phyloP scores from a whole-genome alignment of 192 early-diverging fungal genomes.

The Entomortierella lignicola region DNA sequence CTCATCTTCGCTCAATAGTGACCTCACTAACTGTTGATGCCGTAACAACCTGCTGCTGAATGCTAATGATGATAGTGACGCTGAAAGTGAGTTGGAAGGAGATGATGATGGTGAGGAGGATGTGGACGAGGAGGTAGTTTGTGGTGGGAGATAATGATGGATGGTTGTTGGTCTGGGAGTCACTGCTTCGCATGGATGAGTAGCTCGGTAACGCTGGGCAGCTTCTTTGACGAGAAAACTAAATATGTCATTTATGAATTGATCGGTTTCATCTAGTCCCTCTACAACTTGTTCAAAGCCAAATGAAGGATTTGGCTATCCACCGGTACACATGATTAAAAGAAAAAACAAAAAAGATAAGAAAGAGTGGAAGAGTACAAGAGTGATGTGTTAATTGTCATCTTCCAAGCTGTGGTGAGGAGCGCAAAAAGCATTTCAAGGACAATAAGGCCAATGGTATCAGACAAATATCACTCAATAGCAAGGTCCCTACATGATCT shows the following conservation, averaged over 20 bases:
- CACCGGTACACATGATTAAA: background rate
- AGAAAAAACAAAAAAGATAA: background rate
- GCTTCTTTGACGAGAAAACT: conserved; percentile 13
- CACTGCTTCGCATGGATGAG: background rate
- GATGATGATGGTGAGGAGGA: background rate
- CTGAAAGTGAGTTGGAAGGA: background rate
- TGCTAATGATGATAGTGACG: conserved; percentile 6
- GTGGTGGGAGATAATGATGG: background rate
- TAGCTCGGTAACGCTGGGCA: conserved; percentile 3
- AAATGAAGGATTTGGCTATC: conserved; percentile 10
- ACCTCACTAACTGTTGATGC: background rate
- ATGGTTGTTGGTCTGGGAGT: background rate
- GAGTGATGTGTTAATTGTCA: too few species aligned
- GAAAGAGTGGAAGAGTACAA: too few species aligned
- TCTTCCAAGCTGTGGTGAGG: conserved; percentile 4
- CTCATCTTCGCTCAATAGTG: background rate
- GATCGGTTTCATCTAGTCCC: conserved; percentile 3
- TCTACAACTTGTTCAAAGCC: conserved; percentile 22
- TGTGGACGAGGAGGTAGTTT: background rate
- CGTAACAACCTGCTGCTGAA: background rate
- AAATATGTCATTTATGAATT: conserved; percentile 16
- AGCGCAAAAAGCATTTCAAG: background rate
- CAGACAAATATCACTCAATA: too few species aligned
- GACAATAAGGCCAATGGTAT: background rate
- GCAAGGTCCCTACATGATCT: conserved; percentile 25